A percentile compares a stretch with the other conserved stretches of the same genome.
These are phyloP conservation scores for Linum usitatissimum DNA, from an alignment of 345 rosid genomes.

Conservation along the genomic window DNA sequence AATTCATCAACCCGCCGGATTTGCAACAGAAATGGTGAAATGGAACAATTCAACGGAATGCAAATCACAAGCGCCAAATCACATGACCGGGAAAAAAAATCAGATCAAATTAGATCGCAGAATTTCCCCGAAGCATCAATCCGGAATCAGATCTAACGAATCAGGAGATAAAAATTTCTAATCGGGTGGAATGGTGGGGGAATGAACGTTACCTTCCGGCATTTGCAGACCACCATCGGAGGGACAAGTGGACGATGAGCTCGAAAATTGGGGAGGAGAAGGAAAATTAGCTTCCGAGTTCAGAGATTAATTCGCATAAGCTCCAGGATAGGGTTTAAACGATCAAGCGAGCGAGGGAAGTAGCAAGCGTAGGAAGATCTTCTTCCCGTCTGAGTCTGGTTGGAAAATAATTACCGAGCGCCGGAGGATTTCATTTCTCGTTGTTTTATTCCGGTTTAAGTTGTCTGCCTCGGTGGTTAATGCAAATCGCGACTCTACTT, in stretches of 20 bases:
- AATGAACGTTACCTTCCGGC: constrained; percentile 51
- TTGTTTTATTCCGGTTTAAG: background rate
- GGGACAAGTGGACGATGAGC: constrained; percentile 8
- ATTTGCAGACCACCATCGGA: constrained; percentile 92
- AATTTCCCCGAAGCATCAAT: background rate
- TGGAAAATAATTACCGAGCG: background rate
- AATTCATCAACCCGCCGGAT: background rate
- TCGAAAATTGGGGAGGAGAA: background rate
- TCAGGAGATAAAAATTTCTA: background rate
- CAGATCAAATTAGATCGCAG: background rate
- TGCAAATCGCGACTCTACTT: too few relatives aligned
- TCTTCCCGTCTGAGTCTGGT: background rate
- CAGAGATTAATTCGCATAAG: background rate
- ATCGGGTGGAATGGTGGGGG: background rate
- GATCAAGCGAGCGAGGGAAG: background rate
- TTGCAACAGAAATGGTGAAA: background rate
- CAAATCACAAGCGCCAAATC: background rate
- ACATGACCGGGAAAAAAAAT: background rate
- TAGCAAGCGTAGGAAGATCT: background rate
- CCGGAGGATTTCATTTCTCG: background rate
- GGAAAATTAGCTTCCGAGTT: background rate
- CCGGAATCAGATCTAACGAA: background rate
- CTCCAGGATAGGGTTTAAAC: background rate
- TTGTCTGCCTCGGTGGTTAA: background rate
- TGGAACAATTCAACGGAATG: background rate